Evolutionary conservation across 2,329 filamentous ascomycete species (phyloP), one percentile per base, ranked within the genome.

Genomic region (Ceratocystiopsis minuta): DNA sequence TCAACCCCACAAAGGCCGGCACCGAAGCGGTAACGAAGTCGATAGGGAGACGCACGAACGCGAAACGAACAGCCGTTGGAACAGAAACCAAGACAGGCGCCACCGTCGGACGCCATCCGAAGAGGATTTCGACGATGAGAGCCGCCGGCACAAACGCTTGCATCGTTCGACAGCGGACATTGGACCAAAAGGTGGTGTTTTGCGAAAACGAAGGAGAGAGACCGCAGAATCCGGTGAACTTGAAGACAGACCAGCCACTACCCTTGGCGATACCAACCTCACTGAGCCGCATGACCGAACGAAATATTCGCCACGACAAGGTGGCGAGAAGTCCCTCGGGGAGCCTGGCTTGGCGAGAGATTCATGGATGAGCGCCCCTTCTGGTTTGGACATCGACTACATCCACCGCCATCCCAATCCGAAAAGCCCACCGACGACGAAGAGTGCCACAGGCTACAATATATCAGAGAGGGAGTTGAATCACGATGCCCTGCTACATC

Each of bases 311-410:
- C 67, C 68, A 2, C 49, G 67, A 4, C 68, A 66, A 1, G 62
- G 72, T 33, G 68, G 73, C 17, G 66, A 68, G 47, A 61, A 63
- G 32, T 45, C 58, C 3, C 45, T 52, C 3, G 50, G 51, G 34
- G 54, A 56, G 24, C 50, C 51, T 36, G 40, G 40, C 11, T 47
- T 78, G 31, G 70, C 77, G 50, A 75, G 92, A 48, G 90, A 96
- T 57, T 74, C 80, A 0, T 98, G 92, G 87, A 98, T 98, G 90
- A 79, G 86, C 45, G 80, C 80, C 0, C 86, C 88, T 0, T 83
- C 82, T 0, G 75, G 79, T 0, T 61, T 93, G 33, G 79, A 87
- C 41, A 67, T 96, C 44, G 87, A 96, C 54, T 94, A 93, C 56
- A 69, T 85, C 40, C 72, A 82, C 54, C 67, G 72, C 4, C 60